These are phyloP conservation scores for Exophiala mesophila DNA, from an alignment of 2,329 filamentous ascomycete species.

Conservation along the genomic window DNA sequence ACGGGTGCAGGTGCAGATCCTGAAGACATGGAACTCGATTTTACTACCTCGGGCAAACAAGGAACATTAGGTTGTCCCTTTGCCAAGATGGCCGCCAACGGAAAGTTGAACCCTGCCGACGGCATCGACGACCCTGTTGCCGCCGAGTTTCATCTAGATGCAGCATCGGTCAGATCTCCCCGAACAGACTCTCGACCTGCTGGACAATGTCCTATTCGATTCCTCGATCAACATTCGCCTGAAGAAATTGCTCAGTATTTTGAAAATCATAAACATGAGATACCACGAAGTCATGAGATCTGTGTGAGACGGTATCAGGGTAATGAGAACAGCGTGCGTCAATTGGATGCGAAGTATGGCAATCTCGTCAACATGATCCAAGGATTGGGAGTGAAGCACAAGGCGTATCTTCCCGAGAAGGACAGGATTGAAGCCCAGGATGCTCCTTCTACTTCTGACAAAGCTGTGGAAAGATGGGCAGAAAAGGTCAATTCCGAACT, in stretches of 20 bases:
- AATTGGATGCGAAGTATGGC: slow-evolving; percentile 91
- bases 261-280: slow-evolving; percentile 89
- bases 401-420: slow-evolving; percentile 69
- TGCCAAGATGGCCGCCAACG: slow-evolving; percentile 45
- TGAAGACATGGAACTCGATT: slow-evolving; percentile 72
- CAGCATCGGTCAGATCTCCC: slow-evolving; percentile 46
- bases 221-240: slow-evolving; percentile 83
- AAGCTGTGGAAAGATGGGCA: slow-evolving; percentile 79
- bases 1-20: slow-evolving; percentile 16
- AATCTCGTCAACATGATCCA: slow-evolving; percentile 92
- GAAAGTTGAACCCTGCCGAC: slow-evolving; percentile 35
- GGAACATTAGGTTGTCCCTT: slow-evolving; percentile 80
- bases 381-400: slow-evolving; percentile 79
- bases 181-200: slow-evolving; percentile 43
- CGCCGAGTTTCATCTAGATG: slow-evolving; percentile 41
- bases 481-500: slow-evolving; percentile 57
- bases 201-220: slow-evolving; percentile 84
- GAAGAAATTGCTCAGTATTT: slow-evolving; percentile 92
- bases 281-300: slow-evolving; percentile 88
- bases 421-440: slow-evolving; percentile 40
- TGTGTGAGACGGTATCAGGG: slow-evolving; percentile 86
- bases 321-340: slow-evolving; percentile 76
- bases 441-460: slow-evolving; percentile 19
- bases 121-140: slow-evolving; percentile 47
- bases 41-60: slow-evolving; percentile 78